Base-by-base conservation (phyloP, 2,329 filamentous ascomycete species). In the Plenodomus tracheiphilus region DNA sequence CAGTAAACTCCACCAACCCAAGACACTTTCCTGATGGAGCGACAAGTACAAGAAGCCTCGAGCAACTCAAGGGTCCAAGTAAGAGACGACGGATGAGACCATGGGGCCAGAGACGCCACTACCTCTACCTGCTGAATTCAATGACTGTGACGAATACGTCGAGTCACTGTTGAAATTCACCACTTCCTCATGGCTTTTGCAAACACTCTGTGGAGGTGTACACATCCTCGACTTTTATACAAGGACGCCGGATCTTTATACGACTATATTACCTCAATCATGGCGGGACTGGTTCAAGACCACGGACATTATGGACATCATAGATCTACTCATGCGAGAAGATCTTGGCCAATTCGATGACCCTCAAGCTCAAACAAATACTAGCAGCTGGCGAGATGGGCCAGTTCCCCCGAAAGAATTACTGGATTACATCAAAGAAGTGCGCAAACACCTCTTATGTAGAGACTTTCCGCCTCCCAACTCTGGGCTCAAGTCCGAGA, bases 201-300 rank as follows among this genome's bases (percentile, higher is more conserved):
- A 90, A 58, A 90, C 89, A 20, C 80, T 99, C n/a, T 96, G 91
- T 68, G 94, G 94, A 45, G 92, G 93, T n/a, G 89, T 97, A 1
- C 94, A 99, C 68, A 92, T 99, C 54, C 81, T 97, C 47, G 94
- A 99, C 71, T 97, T 99, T 74, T 91, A 97, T 75, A 97, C 91
- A 2, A 84, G 85, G 36, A 84, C 91, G 40, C 89, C 91, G 4
- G 88, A 91, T 55, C 80, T 97, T 0, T 99, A 96, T 70, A 83
- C 87, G 43, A 79, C 82, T 1, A 81, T 93, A 1, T 73, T 99
- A 1, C 89, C 91, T 0, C 70, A 81, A 51, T 85, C 91, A 71
- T 99, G 94, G 94, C 84, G 89, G 56, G 68, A 78, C 0, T 97
- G 91, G 75, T 86, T 97, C 58, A 75, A 87, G 30, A 73, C 80